Evolutionary conservation across 768 basidiomycete genomes (phyloP).

Genomic region (Auricularia cornea): DNA sequence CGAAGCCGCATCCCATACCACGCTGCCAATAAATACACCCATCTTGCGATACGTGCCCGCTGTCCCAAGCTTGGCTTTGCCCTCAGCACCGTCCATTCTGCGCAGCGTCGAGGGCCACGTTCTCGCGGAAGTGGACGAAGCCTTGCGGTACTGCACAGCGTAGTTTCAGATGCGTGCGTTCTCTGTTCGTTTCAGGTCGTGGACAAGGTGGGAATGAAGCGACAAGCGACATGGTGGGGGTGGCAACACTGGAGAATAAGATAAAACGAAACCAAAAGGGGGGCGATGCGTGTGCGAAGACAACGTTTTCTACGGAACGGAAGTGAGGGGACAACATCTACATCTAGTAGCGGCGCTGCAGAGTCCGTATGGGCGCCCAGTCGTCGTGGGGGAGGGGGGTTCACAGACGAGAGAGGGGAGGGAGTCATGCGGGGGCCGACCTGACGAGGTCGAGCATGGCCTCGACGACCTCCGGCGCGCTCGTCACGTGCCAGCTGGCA

Average conservation of each 20-base stretch:
- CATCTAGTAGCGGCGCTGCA: not conserved
- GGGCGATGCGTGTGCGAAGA: not conserved
- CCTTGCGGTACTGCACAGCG: too few species aligned
- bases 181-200: too few species aligned
- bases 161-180: too few species aligned
- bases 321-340: constrained; percentile 5
- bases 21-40: not conserved
- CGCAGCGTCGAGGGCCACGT: too few species aligned
- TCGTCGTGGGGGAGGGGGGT: constrained; percentile 9
- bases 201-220: too few species aligned
- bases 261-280: not conserved
- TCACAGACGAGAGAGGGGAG: not conserved
- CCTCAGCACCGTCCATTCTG: too few species aligned
- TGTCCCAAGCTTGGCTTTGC: too few species aligned
- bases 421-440: not conserved
- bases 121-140: too few species aligned
- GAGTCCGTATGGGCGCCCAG: constrained; percentile 8
- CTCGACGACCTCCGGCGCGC: constrained; percentile 78
- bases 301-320: not conserved
- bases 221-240: too few species aligned
- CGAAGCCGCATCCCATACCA: not conserved
- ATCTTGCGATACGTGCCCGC: too few species aligned
- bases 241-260: too few species aligned
- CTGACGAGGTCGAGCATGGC: constrained; percentile 57
- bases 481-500: constrained; percentile 87